phyloP scores from a whole-genome alignment of 139 green algal genomes.

The Tetraselmis striata region DNA sequence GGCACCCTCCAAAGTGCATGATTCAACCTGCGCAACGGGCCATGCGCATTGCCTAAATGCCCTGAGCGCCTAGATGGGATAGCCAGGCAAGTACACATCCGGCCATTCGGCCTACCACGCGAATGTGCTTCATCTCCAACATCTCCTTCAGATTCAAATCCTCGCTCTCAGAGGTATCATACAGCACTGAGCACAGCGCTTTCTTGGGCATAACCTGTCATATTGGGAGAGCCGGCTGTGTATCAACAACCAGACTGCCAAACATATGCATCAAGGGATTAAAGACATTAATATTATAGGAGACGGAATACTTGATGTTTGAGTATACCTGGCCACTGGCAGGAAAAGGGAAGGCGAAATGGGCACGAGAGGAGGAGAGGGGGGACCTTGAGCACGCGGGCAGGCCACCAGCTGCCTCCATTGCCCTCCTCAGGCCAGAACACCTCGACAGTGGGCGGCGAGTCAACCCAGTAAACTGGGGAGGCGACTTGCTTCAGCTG shows the following conservation, averaged over 20 bases:
- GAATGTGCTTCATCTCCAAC: background rate
- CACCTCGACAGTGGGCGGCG: slow-evolving; percentile 3
- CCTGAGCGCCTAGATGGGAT: no score
- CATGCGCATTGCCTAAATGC: no score
- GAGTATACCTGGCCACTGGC: background rate
- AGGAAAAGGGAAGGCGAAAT: slow-evolving; percentile 14
- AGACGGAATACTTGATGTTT: background rate
- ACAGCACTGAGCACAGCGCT: background rate
- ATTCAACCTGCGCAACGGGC: no score
- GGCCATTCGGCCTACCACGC: background rate
- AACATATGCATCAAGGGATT: no score
- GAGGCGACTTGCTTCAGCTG: slow-evolving; percentile 4
- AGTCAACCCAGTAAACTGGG: background rate
- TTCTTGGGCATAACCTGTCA: background rate
- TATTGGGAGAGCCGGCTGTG: no score
- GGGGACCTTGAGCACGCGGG: slow-evolving; percentile 22
- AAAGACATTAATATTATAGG: no score
- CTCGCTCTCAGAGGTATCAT: background rate
- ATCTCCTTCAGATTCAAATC: background rate
- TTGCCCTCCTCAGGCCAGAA: slow-evolving; percentile 16
- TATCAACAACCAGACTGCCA: no score
- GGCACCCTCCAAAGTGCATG: no score
- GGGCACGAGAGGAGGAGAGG: background rate
- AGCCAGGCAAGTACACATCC: no score
- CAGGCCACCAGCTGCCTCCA: slow-evolving; percentile 18